These are phyloP conservation scores for Globisporangium echinulatum DNA, from an alignment of 352 stramenopile species.

Conservation along the genomic window DNA sequence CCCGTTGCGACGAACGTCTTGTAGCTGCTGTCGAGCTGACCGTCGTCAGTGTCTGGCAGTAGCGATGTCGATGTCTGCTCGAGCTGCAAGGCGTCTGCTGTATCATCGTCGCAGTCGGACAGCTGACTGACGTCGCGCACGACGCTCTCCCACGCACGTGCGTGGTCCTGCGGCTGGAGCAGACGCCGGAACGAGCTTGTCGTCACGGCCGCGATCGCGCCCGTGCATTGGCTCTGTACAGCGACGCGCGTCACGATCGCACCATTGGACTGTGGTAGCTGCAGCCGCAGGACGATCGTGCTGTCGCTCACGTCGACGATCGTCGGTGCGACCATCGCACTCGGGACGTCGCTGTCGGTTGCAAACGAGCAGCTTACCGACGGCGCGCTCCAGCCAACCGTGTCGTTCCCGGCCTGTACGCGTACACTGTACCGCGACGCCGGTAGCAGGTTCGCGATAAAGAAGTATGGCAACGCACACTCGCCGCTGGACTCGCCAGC, in stretches of 20 bases:
- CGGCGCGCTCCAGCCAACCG: slow-evolving; percentile 32
- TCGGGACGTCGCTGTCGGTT: slow-evolving; percentile 37
- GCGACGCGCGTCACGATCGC: slow-evolving; percentile 22
- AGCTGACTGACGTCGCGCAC: slow-evolving; percentile 22
- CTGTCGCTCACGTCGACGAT: slow-evolving; percentile 32
- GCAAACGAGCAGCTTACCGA: slow-evolving; percentile 17
- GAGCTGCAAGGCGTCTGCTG: not conserved
- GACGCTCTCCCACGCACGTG: slow-evolving; percentile 26
- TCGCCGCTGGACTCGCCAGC: slow-evolving; percentile 13
- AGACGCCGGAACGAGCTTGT: slow-evolving; percentile 27
- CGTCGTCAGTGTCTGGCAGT: not conserved
- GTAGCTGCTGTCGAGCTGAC: slow-evolving; percentile 7
- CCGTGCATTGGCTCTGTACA: slow-evolving; percentile 38
- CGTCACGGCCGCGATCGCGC: slow-evolving; percentile 19
- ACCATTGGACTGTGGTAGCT: slow-evolving; percentile 34
- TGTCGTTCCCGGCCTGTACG: slow-evolving; percentile 40
- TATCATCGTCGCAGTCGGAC: slow-evolving; percentile 13
- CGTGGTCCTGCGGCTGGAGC: slow-evolving; percentile 25
- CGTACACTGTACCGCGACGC: slow-evolving; percentile 32
- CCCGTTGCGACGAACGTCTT: slow-evolving; percentile 27
- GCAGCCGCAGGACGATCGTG: slow-evolving; percentile 34
- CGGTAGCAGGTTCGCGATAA: slow-evolving; percentile 33
- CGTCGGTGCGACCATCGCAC: slow-evolving; percentile 26
- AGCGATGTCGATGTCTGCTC: no score
- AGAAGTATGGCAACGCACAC: slow-evolving; percentile 16